These are phyloP conservation scores for Trichoderma atrobrunneum DNA, from an alignment of 2,329 filamentous ascomycete genomes.

Conservation along the genomic window DNA sequence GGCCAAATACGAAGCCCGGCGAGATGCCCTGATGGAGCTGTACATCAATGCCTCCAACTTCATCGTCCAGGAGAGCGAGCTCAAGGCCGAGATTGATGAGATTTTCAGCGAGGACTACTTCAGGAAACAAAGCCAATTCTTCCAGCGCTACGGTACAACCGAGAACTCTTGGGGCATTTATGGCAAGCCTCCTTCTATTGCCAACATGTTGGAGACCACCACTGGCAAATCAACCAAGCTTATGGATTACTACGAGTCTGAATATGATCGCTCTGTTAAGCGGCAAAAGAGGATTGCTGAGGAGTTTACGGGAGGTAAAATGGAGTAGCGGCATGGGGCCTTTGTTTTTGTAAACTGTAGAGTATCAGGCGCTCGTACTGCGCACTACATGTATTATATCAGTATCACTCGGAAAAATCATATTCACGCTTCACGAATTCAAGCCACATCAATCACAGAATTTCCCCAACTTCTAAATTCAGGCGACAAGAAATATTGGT, in stretches of 20 bases:
- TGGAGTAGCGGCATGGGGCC: conserved; percentile 38
- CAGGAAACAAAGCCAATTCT: conserved; percentile 34
- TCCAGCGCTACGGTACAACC: conserved; percentile 34
- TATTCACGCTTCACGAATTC: conserved; percentile 9
- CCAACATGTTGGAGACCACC: conserved; percentile 42
- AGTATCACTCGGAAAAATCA: neutral
- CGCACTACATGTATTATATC: conserved; percentile 26
- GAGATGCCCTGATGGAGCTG: conserved; percentile 75
- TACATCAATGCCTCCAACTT: conserved; percentile 88
- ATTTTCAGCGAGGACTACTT: conserved; percentile 69
- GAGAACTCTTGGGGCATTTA: conserved; percentile 53
- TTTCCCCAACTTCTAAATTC: neutral
- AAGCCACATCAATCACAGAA: neutral
- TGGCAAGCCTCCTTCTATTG: conserved; percentile 45
- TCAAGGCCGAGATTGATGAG: conserved; percentile 69
- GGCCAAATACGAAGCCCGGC: conserved; percentile 56
- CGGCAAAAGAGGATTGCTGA: conserved; percentile 57
- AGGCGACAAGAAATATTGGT: neutral
- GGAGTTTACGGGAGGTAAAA: conserved; percentile 58
- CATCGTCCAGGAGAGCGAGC: conserved; percentile 77
- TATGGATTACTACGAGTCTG: conserved; percentile 37
- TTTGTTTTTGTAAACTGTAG: conserved; percentile 23
- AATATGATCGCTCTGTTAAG: conserved; percentile 45
- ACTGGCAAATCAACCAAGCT: conserved; percentile 36
- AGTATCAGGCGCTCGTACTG: conserved; percentile 23